These are phyloP conservation scores for Chalciporus sphaerocephalus DNA, from an alignment of 768 basidiomycete genomes.

Conservation along the genomic window DNA sequence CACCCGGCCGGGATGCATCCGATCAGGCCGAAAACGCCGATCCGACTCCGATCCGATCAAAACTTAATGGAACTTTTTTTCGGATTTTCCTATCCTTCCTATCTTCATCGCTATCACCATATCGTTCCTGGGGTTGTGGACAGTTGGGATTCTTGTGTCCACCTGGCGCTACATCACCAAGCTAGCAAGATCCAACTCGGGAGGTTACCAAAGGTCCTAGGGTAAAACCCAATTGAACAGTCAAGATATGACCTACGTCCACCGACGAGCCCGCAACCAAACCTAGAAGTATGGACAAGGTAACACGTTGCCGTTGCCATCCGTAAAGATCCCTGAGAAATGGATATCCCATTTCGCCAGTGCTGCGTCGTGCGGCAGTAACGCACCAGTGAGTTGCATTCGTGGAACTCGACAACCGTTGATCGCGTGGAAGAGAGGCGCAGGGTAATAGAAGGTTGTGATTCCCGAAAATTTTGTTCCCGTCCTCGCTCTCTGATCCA, in stretches of 20 bases:
- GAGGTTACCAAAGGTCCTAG: background rate
- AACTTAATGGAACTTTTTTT: background rate
- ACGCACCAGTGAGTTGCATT: background rate
- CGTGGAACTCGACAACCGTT: background rate
- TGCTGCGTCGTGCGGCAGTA: slow-evolving; percentile 3
- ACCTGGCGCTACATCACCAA: background rate
- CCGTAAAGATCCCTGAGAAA: background rate
- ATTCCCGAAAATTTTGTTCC: background rate
- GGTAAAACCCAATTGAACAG: background rate
- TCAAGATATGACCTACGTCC: background rate
- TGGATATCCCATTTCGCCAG: slow-evolving; percentile 3
- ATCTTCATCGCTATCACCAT: background rate
- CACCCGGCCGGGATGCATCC: background rate
- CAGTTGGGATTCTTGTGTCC: background rate
- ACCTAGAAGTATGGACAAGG: background rate
- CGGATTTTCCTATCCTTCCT: background rate
- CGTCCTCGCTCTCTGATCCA: background rate
- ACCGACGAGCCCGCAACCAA: background rate
- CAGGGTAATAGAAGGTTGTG: background rate
- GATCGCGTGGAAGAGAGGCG: background rate
- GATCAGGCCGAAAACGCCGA: background rate
- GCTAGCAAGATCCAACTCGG: background rate
- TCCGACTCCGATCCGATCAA: background rate
- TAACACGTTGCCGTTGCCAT: no score
- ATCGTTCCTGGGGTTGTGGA: background rate